Base-by-base conservation (phyloP, 2,329 filamentous ascomycete species). In the Aspergillus sp. region DNA sequence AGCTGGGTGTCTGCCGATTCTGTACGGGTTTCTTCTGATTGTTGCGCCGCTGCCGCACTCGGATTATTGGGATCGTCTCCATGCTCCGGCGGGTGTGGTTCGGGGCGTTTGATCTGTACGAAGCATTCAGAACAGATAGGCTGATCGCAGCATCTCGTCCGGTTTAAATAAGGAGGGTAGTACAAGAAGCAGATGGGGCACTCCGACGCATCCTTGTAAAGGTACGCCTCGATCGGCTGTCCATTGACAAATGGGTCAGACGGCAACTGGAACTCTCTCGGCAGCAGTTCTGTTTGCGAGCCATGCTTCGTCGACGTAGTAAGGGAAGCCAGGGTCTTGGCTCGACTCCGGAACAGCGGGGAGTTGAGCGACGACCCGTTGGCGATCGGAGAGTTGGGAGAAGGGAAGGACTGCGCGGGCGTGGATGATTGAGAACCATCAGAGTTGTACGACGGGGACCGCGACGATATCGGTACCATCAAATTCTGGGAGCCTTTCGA, bases 51-150 rank as follows among this genome's bases (percentile, higher is more conserved):
- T 10, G 55, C 45, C 5, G 65, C 57, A 35, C 5, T 30, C 10
- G 36, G 36, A 5, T 64, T 58, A 52, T 68, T 69, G 6, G 69
- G 62, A 47, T 76, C 71, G 40, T 71, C 66, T 29, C 78, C 77
- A 60, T 93, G 87, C 63, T 95, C 88, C 1, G 88, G 88, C 35
- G 89, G 81, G 64, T 96, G 88, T 7, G 89, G 90, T 54, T 98
- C 91, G 3, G 89, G 83, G 38, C 93, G 81, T 66, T 96, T 97
- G 64, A 98, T 98, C 66, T 98, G 93, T 3, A 98, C 93, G 60
- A 98, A 98, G 66, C 93, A 98, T 70, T 98, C 93, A 38, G 90
- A 97, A 70, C 93, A 98, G 52, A 98, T 97, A 4, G 86, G 78
- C 64, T 98, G 93, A 58, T 95, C 89, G 66, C 93, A 98, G 64